Conservation (phyloP, 78 protist species). For the Ministeria vibrans region DNA sequence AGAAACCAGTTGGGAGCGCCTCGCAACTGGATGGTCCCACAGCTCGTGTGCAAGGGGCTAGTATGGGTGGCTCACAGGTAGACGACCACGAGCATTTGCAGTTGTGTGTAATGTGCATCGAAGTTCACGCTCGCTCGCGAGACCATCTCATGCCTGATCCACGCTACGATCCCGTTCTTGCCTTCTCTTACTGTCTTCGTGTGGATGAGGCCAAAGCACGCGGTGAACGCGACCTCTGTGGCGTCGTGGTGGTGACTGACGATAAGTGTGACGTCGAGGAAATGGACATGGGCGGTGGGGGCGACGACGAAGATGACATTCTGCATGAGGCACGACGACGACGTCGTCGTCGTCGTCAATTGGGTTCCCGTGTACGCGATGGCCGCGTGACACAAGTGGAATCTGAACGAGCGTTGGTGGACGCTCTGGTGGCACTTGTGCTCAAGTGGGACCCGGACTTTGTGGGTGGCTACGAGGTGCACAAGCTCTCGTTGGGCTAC, state of each 20-base stretch:
- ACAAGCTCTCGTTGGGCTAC: slow-evolving; percentile 66
- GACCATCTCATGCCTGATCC: background rate
- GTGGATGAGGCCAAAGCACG: background rate
- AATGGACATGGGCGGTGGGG: background rate
- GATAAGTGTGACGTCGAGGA: background rate
- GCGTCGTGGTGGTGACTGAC: background rate
- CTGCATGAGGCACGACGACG: background rate
- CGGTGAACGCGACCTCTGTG: background rate
- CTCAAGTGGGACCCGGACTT: slow-evolving; percentile 70
- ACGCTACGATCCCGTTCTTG: background rate
- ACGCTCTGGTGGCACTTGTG: slow-evolving; percentile 32
- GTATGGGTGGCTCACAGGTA: too few species aligned
- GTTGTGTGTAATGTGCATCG: background rate
- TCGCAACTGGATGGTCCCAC: too few species aligned
- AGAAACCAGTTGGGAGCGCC: too few species aligned
- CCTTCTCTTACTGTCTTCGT: background rate
- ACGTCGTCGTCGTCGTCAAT: background rate
- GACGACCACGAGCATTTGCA: too few species aligned
- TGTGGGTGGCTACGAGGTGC: slow-evolving; percentile 74
- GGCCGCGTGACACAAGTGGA: background rate
- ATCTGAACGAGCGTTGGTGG: slow-evolving; percentile 38
- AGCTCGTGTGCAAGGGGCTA: too few species aligned
- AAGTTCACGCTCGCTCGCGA: background rate
- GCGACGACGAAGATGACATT: background rate
- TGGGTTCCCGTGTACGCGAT: background rate